phyloP scores from a whole-genome alignment of 2,329 filamentous ascomycete genomes.

The Colletotrichum sp. region DNA sequence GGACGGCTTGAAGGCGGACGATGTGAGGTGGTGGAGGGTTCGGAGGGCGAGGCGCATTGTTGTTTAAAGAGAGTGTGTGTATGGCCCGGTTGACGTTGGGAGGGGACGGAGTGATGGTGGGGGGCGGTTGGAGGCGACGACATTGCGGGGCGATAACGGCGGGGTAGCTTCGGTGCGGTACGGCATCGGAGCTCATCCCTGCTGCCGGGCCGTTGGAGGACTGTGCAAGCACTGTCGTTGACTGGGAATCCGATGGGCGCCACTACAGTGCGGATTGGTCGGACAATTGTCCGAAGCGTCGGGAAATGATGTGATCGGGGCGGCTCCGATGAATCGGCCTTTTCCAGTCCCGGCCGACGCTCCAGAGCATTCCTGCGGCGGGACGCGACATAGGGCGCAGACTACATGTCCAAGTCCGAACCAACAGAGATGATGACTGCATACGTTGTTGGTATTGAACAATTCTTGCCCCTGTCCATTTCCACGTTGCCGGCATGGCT shows the following conservation, averaged over 20 bases:
- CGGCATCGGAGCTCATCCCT: constrained; percentile 10
- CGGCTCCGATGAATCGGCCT: constrained; percentile 7
- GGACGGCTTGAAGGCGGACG: background rate
- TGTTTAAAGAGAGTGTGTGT: background rate
- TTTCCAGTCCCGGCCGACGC: background rate
- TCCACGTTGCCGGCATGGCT: background rate
- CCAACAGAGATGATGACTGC: background rate
- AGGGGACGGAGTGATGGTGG: background rate
- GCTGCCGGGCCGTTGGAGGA: background rate
- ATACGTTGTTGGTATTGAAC: background rate
- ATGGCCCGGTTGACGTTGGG: background rate
- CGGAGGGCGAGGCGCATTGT: constrained; percentile 14
- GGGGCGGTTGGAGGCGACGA: background rate
- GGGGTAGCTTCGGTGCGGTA: constrained; percentile 12
- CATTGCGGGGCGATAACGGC: constrained; percentile 10
- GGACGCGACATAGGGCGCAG: background rate
- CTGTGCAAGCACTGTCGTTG: background rate
- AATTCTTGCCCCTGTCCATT: background rate
- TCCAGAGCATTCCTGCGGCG: background rate
- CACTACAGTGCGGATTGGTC: background rate
- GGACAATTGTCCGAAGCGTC: constrained; percentile 12
- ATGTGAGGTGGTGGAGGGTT: background rate
- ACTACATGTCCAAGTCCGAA: background rate
- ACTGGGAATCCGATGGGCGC: background rate
- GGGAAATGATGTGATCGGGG: background rate